Evolutionary conservation across 805 yeast genomes (phyloP).

Genomic region (Wickerhamomyces bovis): DNA sequence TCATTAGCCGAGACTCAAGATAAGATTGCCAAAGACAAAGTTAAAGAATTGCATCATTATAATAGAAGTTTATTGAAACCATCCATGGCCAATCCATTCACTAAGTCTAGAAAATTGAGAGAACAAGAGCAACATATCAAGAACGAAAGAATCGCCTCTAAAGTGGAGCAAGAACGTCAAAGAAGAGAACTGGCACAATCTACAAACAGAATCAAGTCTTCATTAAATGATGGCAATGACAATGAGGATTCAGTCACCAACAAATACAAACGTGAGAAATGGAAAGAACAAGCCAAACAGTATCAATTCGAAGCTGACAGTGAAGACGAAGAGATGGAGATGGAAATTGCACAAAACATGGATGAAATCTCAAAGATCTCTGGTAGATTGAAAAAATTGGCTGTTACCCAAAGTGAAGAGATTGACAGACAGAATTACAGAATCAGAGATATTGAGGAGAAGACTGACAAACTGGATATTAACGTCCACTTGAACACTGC

Average conservation of each 20-base stretch:
- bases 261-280: conserved; percentile 32
- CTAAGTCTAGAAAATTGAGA: conserved; percentile 65
- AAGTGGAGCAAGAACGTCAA: conserved; percentile 54
- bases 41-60: conserved; percentile 68
- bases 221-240: conserved; percentile 40
- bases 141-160: conserved; percentile 55
- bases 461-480: conserved; percentile 79
- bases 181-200: conserved; percentile 54
- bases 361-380: conserved; percentile 71
- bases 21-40: conserved; percentile 75
- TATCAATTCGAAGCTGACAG: conserved; percentile 85
- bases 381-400: conserved; percentile 64
- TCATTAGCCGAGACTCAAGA: conserved; percentile 78
- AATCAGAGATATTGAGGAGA: conserved; percentile 70
- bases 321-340: conserved; percentile 90
- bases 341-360: conserved; percentile 77
- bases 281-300: conserved; percentile 47
- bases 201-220: conserved; percentile 62
- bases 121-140: conserved; percentile 69
- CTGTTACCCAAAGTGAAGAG: conserved; percentile 69
- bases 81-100: conserved; percentile 81
- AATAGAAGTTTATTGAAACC: conserved; percentile 81
- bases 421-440: conserved; percentile 72
- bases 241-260: conserved; percentile 27
- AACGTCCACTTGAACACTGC: conserved; percentile 74